A percentile compares a stretch with the other conserved stretches of the same genome.
Conservation (phyloP, 257 asterid genomes). For the Petrea volubilis region DNA sequence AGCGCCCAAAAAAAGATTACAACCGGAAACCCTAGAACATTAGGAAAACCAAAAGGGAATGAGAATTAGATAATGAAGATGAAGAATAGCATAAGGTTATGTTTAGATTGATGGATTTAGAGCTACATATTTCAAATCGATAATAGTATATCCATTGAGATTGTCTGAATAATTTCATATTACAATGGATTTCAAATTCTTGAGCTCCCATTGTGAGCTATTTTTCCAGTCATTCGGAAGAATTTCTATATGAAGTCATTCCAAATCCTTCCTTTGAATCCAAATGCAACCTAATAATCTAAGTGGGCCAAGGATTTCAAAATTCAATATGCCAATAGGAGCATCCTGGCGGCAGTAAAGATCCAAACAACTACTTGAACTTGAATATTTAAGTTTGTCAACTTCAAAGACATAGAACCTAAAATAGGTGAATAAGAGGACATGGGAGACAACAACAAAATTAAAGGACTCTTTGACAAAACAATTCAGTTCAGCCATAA, state of each 20-base stretch:
- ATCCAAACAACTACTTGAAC: conserved; percentile 7
- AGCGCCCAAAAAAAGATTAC: neutral
- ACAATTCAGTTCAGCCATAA: conserved; percentile 8
- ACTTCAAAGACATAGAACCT: neutral
- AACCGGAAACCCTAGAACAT: conserved; percentile 5
- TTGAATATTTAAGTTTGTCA: conserved; percentile 2
- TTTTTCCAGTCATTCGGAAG: no score
- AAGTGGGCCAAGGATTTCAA: neutral
- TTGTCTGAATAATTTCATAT: no score
- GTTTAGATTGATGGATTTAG: no score
- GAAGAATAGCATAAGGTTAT: no score
- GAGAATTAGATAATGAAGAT: no score
- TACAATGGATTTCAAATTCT: no score
- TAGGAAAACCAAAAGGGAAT: no score
- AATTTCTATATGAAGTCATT: no score
- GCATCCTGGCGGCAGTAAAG: neutral
- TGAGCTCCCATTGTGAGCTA: no score
- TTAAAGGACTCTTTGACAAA: neutral
- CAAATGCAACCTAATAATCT: neutral
- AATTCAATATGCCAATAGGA: conserved; percentile 16
- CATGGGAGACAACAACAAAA: neutral
- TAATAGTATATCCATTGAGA: no score
- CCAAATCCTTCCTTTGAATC: no score
- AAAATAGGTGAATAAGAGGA: neutral
- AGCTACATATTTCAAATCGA: no score